Base-by-base conservation (phyloP, 768 basidiomycete species). In the Suillus subluteus region DNA sequence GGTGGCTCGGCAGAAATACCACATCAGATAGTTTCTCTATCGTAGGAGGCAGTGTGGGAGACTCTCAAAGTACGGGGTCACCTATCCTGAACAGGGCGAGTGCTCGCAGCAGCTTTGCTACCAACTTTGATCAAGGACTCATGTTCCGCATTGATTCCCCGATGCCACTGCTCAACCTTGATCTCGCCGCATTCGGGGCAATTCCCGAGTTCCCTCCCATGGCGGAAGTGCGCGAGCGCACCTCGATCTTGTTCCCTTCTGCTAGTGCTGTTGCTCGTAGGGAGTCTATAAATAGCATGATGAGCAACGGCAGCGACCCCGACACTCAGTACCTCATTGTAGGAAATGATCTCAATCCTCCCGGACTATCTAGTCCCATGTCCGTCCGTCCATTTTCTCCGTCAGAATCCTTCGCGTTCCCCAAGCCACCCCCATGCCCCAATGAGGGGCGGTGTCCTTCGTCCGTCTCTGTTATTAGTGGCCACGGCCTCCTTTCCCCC, bases 361-460 rank as follows among this genome's bases (percentile, higher is more conserved):
- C 73, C n/a, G 79, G 78, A 62, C 58, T 66, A n/a, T 66, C 73
- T 5, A 83, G 86, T 0, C 86, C 87, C 30, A 87, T 90, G 82
- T 87, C 82, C 46, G 87, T 88, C 23, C 86, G 87, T 48, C 88
- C 88, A 2, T 90, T 89, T 79, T 86, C 88, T 0, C 86, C 88
- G 13, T 84, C 85, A 21, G 90, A 91, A 73, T 84, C 86, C 6
- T 91, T 89, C 76, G 76, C 87, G 11, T 91, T 91, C 80, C 90
- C 90, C 3, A 85, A 84, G 64, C 90, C 90, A 2, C 88, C 88
- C 5, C 71, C n/a, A 16, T 40, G 58, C 26, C 68, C 62, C 1
- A 64, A 44, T 2, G 8, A 55, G 16, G 11, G 21, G n/a, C 6
- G 30, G 16, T 38, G 35, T 13, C 63, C 67, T 37, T 58, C 68